phyloP scores from a whole-genome alignment of 768 basidiomycete species.

The Tulasnella sp. region DNA sequence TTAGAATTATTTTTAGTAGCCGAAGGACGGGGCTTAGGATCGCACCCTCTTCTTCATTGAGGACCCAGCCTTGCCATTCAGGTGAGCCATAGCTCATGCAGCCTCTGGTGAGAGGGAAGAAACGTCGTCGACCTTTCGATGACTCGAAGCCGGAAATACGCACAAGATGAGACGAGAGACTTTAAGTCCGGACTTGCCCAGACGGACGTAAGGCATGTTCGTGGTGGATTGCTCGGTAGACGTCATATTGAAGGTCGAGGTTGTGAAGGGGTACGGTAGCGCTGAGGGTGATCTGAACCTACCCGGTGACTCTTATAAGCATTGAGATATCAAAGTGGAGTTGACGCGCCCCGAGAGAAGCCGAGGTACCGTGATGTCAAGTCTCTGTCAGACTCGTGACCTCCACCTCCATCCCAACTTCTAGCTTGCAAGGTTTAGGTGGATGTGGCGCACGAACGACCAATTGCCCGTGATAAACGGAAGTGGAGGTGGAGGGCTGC shows the following conservation, averaged over 20 bases:
- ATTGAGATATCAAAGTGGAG: neutral
- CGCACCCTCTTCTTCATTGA: constrained; percentile 43
- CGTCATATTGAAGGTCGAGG: neutral
- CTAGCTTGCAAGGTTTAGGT: neutral
- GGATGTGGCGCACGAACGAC: neutral
- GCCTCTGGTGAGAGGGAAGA: constrained; percentile 39
- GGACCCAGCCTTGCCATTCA: constrained; percentile 49
- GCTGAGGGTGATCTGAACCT: neutral
- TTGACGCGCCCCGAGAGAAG: neutral
- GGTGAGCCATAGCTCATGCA: constrained; percentile 50
- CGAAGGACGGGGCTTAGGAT: constrained; percentile 31
- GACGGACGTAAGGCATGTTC: constrained; percentile 20
- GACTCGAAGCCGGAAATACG: neutral
- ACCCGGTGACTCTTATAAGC: neutral
- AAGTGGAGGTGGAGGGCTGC: neutral
- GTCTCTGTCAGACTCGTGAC: neutral
- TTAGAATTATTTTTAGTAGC: neutral
- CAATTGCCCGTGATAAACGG: neutral
- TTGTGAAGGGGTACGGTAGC: neutral
- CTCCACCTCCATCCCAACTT: neutral
- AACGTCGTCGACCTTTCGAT: neutral
- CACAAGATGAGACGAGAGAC: constrained; percentile 18
- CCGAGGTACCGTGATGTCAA: neutral
- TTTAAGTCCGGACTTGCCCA: constrained; percentile 21
- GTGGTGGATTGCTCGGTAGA: neutral